phyloP scores from a whole-genome alignment of 2,329 filamentous ascomycete genomes.

The Fusarium dimerum region DNA sequence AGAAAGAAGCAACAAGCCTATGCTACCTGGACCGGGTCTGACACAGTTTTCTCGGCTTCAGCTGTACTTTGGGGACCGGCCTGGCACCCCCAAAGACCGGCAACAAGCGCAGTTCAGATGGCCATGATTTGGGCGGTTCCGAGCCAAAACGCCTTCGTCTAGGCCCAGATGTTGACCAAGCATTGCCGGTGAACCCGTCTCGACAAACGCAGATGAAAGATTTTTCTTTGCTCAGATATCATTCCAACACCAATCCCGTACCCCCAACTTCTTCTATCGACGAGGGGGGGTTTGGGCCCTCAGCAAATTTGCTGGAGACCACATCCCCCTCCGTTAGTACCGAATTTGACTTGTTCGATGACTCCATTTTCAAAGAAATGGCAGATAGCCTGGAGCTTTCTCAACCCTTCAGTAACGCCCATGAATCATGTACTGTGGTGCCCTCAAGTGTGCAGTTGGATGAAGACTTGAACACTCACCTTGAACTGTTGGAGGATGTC shows the following conservation, averaged over 20 bases:
- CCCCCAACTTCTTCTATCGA: conserved; percentile 6
- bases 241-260: not conserved
- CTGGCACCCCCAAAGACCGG: not conserved
- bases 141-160: not conserved
- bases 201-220: not conserved
- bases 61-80: not conserved
- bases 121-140: not conserved
- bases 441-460: not conserved
- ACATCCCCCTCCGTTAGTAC: conserved; percentile 1
- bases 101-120: not conserved
- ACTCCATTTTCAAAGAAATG: conserved; percentile 17
- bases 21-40: not conserved
- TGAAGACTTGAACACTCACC: not conserved
- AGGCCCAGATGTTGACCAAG: not conserved
- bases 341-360: conserved; percentile 15
- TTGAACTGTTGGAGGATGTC: conserved; percentile 6
- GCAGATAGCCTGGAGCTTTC: conserved; percentile 7
- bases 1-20: not conserved
- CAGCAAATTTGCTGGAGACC: not conserved
- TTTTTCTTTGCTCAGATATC: not conserved
- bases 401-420: not conserved
- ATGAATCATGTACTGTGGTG: not conserved
- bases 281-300: conserved; percentile 2
- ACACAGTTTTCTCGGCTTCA: not conserved
- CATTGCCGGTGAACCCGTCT: not conserved